Percentiles rank a stretch among this genome's conserved stretches.
phyloP scores from a whole-genome alignment of 2,329 filamentous ascomycete species.

The Colletotrichum siamense region DNA sequence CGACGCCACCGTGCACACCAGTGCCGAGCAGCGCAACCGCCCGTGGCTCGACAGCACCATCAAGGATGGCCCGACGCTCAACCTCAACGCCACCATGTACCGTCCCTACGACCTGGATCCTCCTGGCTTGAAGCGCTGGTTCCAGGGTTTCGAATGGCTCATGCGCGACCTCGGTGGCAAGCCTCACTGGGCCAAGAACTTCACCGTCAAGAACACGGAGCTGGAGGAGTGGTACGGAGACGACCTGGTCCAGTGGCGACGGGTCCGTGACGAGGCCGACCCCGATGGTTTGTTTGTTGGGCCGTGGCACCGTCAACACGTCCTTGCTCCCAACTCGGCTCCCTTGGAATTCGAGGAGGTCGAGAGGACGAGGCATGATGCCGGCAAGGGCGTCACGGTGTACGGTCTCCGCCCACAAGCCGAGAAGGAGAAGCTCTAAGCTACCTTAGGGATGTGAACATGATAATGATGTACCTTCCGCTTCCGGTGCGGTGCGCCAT shows the following conservation, averaged over 20 bases:
- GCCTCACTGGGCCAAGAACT: slow-evolving; percentile 98
- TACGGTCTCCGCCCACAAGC: slow-evolving; percentile 1
- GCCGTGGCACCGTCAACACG: slow-evolving; percentile 81
- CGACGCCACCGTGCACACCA: slow-evolving; percentile 61
- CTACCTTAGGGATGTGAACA: background rate
- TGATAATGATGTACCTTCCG: background rate
- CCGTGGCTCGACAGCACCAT: slow-evolving; percentile 73
- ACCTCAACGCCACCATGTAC: slow-evolving; percentile 91
- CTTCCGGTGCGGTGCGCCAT: background rate
- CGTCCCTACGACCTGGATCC: slow-evolving; percentile 81
- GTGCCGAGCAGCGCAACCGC: slow-evolving; percentile 31
- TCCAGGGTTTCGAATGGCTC: slow-evolving; percentile 87
- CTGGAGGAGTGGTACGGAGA: slow-evolving; percentile 73
- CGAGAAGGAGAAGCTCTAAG: background rate
- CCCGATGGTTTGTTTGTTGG: slow-evolving; percentile 88
- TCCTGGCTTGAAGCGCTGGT: slow-evolving; percentile 78
- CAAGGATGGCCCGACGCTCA: slow-evolving; percentile 75
- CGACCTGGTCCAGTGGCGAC: slow-evolving; percentile 69
- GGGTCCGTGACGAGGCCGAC: slow-evolving; percentile 73
- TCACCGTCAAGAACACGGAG: slow-evolving; percentile 61
- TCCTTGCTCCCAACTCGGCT: slow-evolving; percentile 50
- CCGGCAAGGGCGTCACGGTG: slow-evolving; percentile 6
- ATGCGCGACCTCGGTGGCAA: slow-evolving; percentile 85
- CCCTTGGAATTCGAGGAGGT: slow-evolving; percentile 44
- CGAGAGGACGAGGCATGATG: slow-evolving; percentile 28